Conservation (phyloP, 164 flowering plant species). For the Magnolia changhungtana region DNA sequence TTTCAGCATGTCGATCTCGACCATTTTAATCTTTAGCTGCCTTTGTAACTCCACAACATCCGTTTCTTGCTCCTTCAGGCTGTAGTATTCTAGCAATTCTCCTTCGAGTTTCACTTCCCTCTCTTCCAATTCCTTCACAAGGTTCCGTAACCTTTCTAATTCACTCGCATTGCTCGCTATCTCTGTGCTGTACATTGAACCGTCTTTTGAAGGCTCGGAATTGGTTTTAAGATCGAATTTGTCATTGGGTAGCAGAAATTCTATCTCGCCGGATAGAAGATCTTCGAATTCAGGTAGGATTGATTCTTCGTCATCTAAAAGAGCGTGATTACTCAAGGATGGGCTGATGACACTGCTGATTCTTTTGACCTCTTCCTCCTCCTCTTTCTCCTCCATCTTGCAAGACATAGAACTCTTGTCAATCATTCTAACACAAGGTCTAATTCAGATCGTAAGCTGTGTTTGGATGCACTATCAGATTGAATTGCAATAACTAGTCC, state of each 20-base stretch:
- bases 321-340: constrained; percentile 28
- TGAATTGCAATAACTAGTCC: no score
- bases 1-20: constrained; percentile 85
- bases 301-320: constrained; percentile 29
- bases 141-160: constrained; percentile 57
- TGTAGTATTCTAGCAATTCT: constrained; percentile 90
- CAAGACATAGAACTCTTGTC: constrained; percentile 9
- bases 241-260: constrained; percentile 53
- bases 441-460: neutral
- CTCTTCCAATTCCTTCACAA: constrained; percentile 91
- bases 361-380: constrained; percentile 85
- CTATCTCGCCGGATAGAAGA: constrained; percentile 72
- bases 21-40: constrained; percentile 89
- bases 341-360: constrained; percentile 66
- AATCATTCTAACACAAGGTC: neutral
- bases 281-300: constrained; percentile 76
- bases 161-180: constrained; percentile 75
- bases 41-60: constrained; percentile 67
- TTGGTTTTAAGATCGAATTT: constrained; percentile 29
- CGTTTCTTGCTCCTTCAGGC: constrained; percentile 88
- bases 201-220: constrained; percentile 44
- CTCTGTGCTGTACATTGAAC: constrained; percentile 50
- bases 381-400: constrained; percentile 53
- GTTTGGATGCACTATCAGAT: no score
- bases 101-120: constrained; percentile 94